Evolutionary conservation across 441 rosid species (phyloP), one percentile per base, ranked within the genome.

Genomic region (Populus hybrid): DNA sequence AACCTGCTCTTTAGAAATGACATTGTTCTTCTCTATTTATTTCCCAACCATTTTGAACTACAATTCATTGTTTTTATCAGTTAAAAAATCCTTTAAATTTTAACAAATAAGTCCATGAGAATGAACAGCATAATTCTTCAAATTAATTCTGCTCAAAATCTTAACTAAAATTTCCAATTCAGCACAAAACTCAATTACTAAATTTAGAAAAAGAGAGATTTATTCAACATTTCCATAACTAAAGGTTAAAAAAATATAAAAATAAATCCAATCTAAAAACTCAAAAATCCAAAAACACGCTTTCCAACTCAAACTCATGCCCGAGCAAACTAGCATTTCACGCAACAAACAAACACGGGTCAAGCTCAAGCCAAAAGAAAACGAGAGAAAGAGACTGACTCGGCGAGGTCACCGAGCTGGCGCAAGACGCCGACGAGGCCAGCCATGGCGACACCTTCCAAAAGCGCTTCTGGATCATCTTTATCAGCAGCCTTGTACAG

Each of bases 361-460:
- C 71, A 26, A 61, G 50, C 71, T 16, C 59, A 45, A 70, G 74
- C 71, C 20, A 18, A 4, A 24, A 50, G 18, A 50, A 16, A 16
- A 3, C n/a, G 7, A 50, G 29, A 45, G 21, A 74, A 68, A 72
- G 66, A 81, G 67, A 88, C 95, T 75, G 66, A 95, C 99, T 93
- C 94, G 33, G 99, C 92, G 18, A 95, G n/a, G n/a, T n/a, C n/a
- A n/a, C n/a, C n/a, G n/a, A n/a, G n/a, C n/a, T n/a, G n/a, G n/a
- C n/a, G n/a, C n/a, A n/a, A n/a, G n/a, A n/a, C n/a, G n/a, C n/a
- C n/a, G n/a, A n/a, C n/a, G n/a, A 94, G 98, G 45, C 92, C 99
- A 72, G 99, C 91, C 98, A 94, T 94, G 81, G 97, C 91, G 40
- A 93, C 90, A 64, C 90, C 92, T 85, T 95, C 97, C 20, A 93